Evolutionary conservation across 2,329 filamentous ascomycete species (phyloP).

Genomic region (Xenoacremonium recifei): DNA sequence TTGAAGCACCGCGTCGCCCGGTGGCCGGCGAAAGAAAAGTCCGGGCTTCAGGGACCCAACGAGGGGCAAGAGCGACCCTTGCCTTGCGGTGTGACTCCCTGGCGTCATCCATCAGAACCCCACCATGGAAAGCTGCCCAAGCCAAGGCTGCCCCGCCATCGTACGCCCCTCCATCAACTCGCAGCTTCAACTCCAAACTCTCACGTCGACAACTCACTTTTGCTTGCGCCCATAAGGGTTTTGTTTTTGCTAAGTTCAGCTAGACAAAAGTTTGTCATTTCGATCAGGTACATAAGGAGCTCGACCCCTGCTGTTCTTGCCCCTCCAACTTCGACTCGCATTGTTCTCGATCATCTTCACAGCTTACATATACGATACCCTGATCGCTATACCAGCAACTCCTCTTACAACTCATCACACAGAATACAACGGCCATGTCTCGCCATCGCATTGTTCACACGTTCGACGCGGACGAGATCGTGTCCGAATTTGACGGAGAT

Average conservation of each 20-base stretch:
- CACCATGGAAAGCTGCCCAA: constrained; percentile 19
- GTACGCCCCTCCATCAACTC: constrained; percentile 5
- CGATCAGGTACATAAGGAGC: neutral
- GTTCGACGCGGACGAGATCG: constrained; percentile 46
- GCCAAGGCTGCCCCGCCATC: constrained; percentile 16
- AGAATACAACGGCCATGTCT: constrained; percentile 16
- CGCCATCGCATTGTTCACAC: constrained; percentile 33
- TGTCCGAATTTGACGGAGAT: constrained; percentile 50
- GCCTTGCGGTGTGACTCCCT: constrained; percentile 15
- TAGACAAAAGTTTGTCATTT: neutral
- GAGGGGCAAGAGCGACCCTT: neutral
- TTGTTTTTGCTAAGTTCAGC: neutral
- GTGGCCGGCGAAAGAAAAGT: constrained; percentile 34
- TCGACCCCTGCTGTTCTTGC: neutral
- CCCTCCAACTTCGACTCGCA: neutral
- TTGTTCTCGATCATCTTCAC: neutral
- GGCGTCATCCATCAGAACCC: constrained; percentile 22
- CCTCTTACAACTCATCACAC: too few species aligned
- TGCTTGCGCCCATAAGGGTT: neutral
- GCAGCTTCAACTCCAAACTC: neutral
- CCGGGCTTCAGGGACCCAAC: constrained; percentile 21
- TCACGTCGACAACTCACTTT: neutral
- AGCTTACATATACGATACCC: neutral
- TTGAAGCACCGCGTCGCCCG: constrained; percentile 22
- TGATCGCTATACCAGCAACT: too few species aligned